phyloP scores from a whole-genome alignment of 2,329 filamentous ascomycete genomes.

The Ceratocystis destructans region DNA sequence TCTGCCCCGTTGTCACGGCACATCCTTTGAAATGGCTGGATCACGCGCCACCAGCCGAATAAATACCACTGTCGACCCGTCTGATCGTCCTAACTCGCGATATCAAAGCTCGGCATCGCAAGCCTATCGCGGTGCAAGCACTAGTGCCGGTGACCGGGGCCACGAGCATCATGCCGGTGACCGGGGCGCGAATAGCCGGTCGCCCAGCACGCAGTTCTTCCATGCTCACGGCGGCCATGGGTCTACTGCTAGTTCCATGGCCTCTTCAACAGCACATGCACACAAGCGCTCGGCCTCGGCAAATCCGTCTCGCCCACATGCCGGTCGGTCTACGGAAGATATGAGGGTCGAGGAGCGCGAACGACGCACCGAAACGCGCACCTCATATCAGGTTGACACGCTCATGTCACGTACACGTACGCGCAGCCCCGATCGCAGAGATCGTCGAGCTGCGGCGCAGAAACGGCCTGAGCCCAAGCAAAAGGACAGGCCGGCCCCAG shows the following conservation, averaged over 20 bases:
- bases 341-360: slow-evolving; percentile 33
- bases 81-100: slow-evolving; percentile 14
- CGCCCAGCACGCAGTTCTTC: slow-evolving; percentile 25
- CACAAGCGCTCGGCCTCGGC: slow-evolving; percentile 47
- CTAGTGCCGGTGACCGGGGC: slow-evolving; percentile 20
- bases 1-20: background rate
- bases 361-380: slow-evolving; percentile 42
- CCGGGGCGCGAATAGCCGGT: slow-evolving; percentile 25
- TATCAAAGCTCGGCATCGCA: slow-evolving; percentile 16
- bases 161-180: slow-evolving; percentile 20
- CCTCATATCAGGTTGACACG: slow-evolving; percentile 49
- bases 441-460: slow-evolving; percentile 26
- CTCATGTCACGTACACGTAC: slow-evolving; percentile 43
- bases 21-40: slow-evolving; percentile 16
- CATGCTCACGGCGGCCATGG: slow-evolving; percentile 2
- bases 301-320: slow-evolving; percentile 34
- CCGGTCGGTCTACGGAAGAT: slow-evolving; percentile 29
- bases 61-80: slow-evolving; percentile 10
- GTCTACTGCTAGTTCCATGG: background rate
- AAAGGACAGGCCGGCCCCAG: slow-evolving; percentile 32
- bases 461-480: slow-evolving; percentile 33
- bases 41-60: slow-evolving; percentile 19
- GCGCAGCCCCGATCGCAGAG: slow-evolving; percentile 42
- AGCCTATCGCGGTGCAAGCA: slow-evolving; percentile 26
- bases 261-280: slow-evolving; percentile 23